Evolutionary conservation across 139 green algal genomes (phyloP).

Genomic region (Astrephomene gubernaculifera): DNA sequence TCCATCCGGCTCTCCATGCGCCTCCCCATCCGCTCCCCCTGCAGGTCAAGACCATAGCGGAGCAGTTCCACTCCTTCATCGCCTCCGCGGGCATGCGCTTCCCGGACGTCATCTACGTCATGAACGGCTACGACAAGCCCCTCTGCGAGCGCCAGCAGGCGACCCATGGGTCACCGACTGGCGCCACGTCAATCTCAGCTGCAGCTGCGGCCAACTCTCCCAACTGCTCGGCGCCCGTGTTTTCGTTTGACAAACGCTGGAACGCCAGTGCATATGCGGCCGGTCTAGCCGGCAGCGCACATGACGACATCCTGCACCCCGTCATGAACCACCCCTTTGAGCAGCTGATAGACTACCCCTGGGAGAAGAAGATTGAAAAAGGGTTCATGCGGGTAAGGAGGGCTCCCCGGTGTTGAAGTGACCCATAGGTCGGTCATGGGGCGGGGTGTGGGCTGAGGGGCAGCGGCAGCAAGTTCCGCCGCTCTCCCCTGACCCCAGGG

Average conservation of each 20-base stretch:
- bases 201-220: too few species aligned
- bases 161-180: too few species aligned
- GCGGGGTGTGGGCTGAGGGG: not conserved
- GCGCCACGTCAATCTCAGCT: too few species aligned
- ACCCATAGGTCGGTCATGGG: too few species aligned
- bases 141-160: constrained; percentile 48
- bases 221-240: constrained; percentile 53
- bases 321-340: constrained; percentile 67
- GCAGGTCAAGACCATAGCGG: constrained; percentile 41
- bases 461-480: not conserved
- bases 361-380: constrained; percentile 45
- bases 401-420: too few species aligned
- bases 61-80: constrained; percentile 43
- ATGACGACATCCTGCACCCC: constrained; percentile 57
- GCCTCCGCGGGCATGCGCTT: constrained; percentile 4
- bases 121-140: constrained; percentile 68
- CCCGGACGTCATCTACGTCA: constrained; percentile 59
- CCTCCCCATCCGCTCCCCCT: not conserved
- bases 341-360: constrained; percentile 50
- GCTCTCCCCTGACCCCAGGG: too few species aligned
- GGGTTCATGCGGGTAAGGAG: constrained; percentile 38
- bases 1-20: not conserved
- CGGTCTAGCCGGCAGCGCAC: constrained; percentile 1
- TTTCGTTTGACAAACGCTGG: constrained; percentile 62
- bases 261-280: not conserved